phyloP scores from a whole-genome alignment of 345 rosid genomes.

The Populus ilicifolia region DNA sequence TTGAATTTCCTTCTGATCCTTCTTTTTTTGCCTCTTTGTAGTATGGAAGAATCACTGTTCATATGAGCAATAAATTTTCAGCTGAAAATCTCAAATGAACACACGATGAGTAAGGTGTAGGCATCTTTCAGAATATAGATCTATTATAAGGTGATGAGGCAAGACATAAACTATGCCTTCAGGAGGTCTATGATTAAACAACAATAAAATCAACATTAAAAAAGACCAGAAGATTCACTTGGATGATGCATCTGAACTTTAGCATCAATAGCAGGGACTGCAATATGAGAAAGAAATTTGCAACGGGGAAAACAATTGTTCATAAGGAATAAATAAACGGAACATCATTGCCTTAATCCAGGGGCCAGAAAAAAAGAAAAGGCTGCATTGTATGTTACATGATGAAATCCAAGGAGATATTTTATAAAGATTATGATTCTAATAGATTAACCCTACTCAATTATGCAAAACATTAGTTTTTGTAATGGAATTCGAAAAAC shows the following conservation, averaged over 20 bases:
- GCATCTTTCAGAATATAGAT: not conserved
- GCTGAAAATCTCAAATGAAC: not conserved
- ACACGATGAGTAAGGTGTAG: not conserved
- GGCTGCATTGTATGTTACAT: no score
- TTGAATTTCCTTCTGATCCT: conserved; percentile 35
- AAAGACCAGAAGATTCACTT: not conserved
- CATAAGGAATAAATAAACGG: no score
- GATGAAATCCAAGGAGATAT: no score
- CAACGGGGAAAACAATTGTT: no score
- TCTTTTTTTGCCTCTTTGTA: conserved; percentile 56
- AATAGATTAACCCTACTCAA: no score
- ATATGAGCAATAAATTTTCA: conserved; percentile 6
- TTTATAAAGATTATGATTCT: no score
- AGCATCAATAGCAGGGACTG: not conserved
- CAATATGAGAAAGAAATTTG: no score
- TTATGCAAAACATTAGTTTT: no score
- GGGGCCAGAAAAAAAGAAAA: no score
- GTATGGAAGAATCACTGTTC: conserved; percentile 81
- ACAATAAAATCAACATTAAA: not conserved
- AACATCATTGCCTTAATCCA: no score
- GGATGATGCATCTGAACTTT: not conserved
- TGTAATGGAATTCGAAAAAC: no score
- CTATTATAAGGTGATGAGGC: not conserved
- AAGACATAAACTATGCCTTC: not conserved
- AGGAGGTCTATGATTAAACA: not conserved